Conservation (phyloP, 2,329 filamentous ascomycete species). For the Arthrinium puccinioides region DNA sequence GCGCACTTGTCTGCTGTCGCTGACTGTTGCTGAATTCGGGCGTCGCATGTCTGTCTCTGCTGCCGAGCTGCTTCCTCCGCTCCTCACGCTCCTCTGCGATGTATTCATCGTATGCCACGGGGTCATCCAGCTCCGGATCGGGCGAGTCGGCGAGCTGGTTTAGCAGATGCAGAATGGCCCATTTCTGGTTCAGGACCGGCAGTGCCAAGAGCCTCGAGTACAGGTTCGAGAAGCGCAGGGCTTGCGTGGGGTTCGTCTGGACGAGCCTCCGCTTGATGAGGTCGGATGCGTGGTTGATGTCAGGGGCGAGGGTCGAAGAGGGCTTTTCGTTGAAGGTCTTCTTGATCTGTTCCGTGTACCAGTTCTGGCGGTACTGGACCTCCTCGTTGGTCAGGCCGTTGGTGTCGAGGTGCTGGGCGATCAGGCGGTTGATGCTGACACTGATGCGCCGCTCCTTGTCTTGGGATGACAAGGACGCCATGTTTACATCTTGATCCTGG, state of each 20-base stretch:
- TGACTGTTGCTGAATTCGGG: slow-evolving; percentile 7
- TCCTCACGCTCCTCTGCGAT: slow-evolving; percentile 18
- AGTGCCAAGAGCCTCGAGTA: slow-evolving; percentile 86
- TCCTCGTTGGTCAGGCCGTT: slow-evolving; percentile 59
- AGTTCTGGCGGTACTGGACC: slow-evolving; percentile 35
- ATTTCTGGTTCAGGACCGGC: slow-evolving; percentile 90
- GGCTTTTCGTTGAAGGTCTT: slow-evolving; percentile 20
- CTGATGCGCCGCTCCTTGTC: slow-evolving; percentile 60
- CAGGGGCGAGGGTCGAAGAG: slow-evolving; percentile 52
- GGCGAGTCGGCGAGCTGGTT: slow-evolving; percentile 71
- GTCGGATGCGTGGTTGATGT: slow-evolving; percentile 88
- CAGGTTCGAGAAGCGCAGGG: slow-evolving; percentile 80
- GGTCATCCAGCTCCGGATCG: slow-evolving; percentile 42
- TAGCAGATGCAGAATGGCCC: slow-evolving; percentile 89
- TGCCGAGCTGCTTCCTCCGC: slow-evolving; percentile 12
- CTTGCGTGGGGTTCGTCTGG: slow-evolving; percentile 69
- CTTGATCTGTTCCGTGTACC: slow-evolving; percentile 10
- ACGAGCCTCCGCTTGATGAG: slow-evolving; percentile 85
- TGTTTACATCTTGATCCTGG: slow-evolving; percentile 33
- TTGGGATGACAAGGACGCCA: slow-evolving; percentile 46
- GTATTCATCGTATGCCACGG: slow-evolving; percentile 21
- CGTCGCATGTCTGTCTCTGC: slow-evolving; percentile 11
- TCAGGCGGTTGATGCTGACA: slow-evolving; percentile 71
- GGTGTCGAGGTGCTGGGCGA: slow-evolving; percentile 66
- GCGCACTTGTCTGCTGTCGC: background rate